phyloP scores from a whole-genome alignment of 2,329 filamentous ascomycete genomes.

The Stromatinia cepivora region DNA sequence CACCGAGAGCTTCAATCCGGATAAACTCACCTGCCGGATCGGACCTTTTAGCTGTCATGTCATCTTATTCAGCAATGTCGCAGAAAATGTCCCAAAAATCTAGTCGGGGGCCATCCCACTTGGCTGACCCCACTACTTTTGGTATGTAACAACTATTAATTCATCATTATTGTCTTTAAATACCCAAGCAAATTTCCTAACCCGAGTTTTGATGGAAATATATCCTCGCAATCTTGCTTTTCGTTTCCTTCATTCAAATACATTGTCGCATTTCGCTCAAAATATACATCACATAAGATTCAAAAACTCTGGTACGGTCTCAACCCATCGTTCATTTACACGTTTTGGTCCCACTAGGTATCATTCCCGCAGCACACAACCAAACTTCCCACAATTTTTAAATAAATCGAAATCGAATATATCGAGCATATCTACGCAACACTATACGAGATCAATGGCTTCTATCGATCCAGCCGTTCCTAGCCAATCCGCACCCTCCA shows the following conservation, averaged over 20 bases:
- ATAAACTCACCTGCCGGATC: not conserved
- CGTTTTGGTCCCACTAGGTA: not conserved
- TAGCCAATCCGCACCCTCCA: constrained; percentile 29
- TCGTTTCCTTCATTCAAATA: not conserved
- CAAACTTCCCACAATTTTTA: not conserved
- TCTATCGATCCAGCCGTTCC: constrained; percentile 19
- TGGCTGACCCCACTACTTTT: not conserved
- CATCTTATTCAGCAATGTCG: constrained; percentile 7
- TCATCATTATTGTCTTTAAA: not conserved
- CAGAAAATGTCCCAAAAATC: not conserved
- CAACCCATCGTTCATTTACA: not conserved
- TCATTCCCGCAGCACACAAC: not conserved
- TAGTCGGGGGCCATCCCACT: constrained; percentile 6
- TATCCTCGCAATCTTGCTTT: constrained; percentile 9
- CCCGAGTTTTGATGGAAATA: constrained; percentile 21
- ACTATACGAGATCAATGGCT: constrained; percentile 13
- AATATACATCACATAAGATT: not conserved
- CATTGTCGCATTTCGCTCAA: not conserved
- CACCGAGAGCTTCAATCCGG: not conserved
- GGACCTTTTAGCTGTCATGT: not conserved
- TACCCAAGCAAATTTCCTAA: not conserved
- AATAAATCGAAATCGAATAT: not conserved
- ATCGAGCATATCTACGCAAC: not conserved
- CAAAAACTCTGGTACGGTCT: not conserved
- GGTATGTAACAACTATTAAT: not conserved